Base-by-base conservation (phyloP, 176 grass and related monocot genomes). In the Avena insularis region DNA sequence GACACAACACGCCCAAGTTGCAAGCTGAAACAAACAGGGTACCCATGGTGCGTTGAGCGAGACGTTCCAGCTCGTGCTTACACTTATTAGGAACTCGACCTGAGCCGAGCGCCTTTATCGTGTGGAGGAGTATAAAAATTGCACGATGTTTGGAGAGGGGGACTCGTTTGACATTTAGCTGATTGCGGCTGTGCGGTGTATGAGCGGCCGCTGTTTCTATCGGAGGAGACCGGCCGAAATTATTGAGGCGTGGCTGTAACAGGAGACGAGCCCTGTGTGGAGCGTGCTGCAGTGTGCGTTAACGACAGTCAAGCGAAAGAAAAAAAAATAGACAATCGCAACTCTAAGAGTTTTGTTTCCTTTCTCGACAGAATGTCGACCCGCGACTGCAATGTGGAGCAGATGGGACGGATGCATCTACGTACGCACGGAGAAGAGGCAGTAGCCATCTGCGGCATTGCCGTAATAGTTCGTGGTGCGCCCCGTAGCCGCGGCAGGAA, bases 401-500 rank as follows among this genome's bases (percentile, higher is more conserved):
- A 38, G 36, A 9, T 53, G 5, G 12, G n/a, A 0, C 45, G 8
- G 2, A 40, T n/a, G 56, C 47, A 23, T 46, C 9, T 11, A 61
- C 58, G 27, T 56, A 56, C 54, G 12, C 5, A 64, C 1, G 4
- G 5, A 57, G 11, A 19, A 43, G 31, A 65, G 11, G 3, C 48
- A 33, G 81, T 35, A 33, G 55, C 82, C 55, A 75, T 61, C 69
- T 61, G 69, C 25, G 2, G 19, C 35, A 61, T 33, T 75, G 69
- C 14, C 0, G 79, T 17, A 6, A 43, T 81, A 13, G 82, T 56
- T 59, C 69, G 55, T 75, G 46, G 38, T 56, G 35, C 9, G 50
- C 61, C 50, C 25, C 53, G 13, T 10, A 68, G 55, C 19, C 63
- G 19, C 33, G 38, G 38, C 38, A 76, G 43, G 48, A 67, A 12